Evolutionary conservation across 495 filamentous ascomycete species (phyloP).

Genomic region (Penicillium angulare): DNA sequence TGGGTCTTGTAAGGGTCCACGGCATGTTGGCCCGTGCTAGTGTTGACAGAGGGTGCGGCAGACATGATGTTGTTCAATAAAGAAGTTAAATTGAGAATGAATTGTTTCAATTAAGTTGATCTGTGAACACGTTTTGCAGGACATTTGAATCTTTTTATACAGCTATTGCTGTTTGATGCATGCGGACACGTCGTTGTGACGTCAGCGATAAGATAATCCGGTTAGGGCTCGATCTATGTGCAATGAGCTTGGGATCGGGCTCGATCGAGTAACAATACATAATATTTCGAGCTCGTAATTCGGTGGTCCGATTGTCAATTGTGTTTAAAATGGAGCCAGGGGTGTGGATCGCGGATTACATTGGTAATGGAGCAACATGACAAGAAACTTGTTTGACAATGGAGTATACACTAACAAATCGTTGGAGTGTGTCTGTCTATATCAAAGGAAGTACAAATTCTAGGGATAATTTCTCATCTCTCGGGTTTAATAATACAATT

Average conservation of each 20-base stretch:
- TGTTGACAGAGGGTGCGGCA: constrained; percentile 48
- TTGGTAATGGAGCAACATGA: no score
- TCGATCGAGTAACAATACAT: not conserved
- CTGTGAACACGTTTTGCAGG: not conserved
- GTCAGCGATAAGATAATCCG: constrained; percentile 27
- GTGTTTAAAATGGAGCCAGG: no score
- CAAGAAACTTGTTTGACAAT: no score
- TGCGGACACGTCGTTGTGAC: constrained; percentile 27
- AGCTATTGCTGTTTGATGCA: constrained; percentile 8
- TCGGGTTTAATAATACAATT: no score
- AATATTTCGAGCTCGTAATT: no score
- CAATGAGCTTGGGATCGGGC: not conserved
- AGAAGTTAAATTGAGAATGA: not conserved
- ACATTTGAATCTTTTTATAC: constrained; percentile 7
- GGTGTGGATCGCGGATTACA: no score
- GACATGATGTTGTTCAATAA: constrained; percentile 25
- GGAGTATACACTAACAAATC: no score
- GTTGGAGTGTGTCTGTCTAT: no score
- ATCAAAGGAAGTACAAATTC: no score
- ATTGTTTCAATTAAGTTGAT: no score
- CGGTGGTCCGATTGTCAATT: no score
- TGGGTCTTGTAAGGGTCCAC: constrained; percentile 81
- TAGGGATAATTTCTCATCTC: no score
- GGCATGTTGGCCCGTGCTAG: constrained; percentile 56
- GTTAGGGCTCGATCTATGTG: constrained; percentile 5